Conservation (phyloP, 768 basidiomycete species). For the Rhizopogon roseolus region DNA sequence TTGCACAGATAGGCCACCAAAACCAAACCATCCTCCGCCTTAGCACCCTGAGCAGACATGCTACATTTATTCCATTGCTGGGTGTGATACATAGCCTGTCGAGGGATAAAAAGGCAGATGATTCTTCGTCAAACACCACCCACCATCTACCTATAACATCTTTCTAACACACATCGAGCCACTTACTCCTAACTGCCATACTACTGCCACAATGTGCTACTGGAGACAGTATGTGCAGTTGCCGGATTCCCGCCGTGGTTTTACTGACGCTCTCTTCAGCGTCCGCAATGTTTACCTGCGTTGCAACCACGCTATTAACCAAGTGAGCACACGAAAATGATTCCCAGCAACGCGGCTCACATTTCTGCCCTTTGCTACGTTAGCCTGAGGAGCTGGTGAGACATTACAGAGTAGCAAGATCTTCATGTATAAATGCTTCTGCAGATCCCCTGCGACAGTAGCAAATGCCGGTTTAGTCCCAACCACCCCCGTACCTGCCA, state of each 20-base stretch:
- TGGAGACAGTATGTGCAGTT: conserved; percentile 44
- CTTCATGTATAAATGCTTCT: conserved; percentile 4
- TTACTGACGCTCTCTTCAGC: conserved; percentile 16
- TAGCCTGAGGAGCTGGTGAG: conserved; percentile 35
- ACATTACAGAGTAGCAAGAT: neutral
- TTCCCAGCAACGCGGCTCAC: neutral
- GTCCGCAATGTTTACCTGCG: conserved; percentile 43
- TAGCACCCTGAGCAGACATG: conserved; percentile 10
- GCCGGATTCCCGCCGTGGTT: too few species aligned
- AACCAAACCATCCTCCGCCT: conserved; percentile 14
- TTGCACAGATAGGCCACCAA: conserved; percentile 17
- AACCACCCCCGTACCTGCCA: conserved; percentile 41
- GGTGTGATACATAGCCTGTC: conserved; percentile 20
- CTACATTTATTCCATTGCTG: conserved; percentile 14
- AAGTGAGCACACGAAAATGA: conserved; percentile 26
- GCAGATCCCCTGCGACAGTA: conserved; percentile 43
- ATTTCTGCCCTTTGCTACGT: neutral
- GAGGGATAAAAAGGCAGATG: conserved; percentile 21
- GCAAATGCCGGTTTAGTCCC: conserved; percentile 51
- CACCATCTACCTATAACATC: conserved; percentile 7
- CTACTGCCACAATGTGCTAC: conserved; percentile 39
- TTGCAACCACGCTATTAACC: conserved; percentile 43
- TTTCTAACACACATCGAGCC: conserved; percentile 6
- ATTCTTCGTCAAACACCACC: conserved; percentile 4
- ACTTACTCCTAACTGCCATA: conserved; percentile 4